Evolutionary conservation across 2,329 filamentous ascomycete genomes (phyloP).

Genomic region (Trichoderma brevicompactum): DNA sequence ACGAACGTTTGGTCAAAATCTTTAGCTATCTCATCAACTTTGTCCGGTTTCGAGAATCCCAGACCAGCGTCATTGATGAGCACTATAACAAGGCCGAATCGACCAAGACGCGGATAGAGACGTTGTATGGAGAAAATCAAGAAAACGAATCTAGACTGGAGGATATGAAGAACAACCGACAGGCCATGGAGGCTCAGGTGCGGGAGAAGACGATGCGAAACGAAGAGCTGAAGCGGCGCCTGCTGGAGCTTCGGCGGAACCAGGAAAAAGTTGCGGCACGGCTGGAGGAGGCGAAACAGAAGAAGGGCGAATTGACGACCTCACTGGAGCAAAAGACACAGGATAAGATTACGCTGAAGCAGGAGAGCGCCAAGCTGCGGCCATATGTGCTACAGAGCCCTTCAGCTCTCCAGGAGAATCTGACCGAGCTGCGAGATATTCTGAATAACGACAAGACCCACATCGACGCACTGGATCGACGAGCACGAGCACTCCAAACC

Average conservation of each 20-base stretch:
- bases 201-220: slow-evolving; percentile 85
- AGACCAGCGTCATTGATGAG: slow-evolving; percentile 86
- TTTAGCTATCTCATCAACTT: slow-evolving; percentile 99
- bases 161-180: slow-evolving; percentile 79
- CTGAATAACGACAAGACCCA: slow-evolving; percentile 78
- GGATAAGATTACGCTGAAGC: slow-evolving; percentile 70
- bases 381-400: slow-evolving; percentile 93
- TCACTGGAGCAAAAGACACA: slow-evolving; percentile 73
- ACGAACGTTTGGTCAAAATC: slow-evolving; percentile 88
- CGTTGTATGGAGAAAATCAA: slow-evolving; percentile 82
- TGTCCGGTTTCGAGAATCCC: slow-evolving; percentile 92
- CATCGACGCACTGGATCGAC: slow-evolving; percentile 84
- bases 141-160: slow-evolving; percentile 79
- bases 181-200: slow-evolving; percentile 79
- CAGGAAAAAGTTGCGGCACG: slow-evolving; percentile 84
- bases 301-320: slow-evolving; percentile 76
- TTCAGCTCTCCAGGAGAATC: slow-evolving; percentile 75
- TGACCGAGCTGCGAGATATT: slow-evolving; percentile 80
- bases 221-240: slow-evolving; percentile 79
- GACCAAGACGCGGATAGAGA: slow-evolving; percentile 85
- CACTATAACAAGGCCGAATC: slow-evolving; percentile 90
- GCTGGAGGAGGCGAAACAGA: slow-evolving; percentile 79
- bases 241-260: slow-evolving; percentile 78
- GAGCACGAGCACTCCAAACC: slow-evolving; percentile 87
- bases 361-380: slow-evolving; percentile 85